Evolutionary conservation across 352 stramenopile genomes (phyloP).

Genomic region (Pythium phragmiticola): DNA sequence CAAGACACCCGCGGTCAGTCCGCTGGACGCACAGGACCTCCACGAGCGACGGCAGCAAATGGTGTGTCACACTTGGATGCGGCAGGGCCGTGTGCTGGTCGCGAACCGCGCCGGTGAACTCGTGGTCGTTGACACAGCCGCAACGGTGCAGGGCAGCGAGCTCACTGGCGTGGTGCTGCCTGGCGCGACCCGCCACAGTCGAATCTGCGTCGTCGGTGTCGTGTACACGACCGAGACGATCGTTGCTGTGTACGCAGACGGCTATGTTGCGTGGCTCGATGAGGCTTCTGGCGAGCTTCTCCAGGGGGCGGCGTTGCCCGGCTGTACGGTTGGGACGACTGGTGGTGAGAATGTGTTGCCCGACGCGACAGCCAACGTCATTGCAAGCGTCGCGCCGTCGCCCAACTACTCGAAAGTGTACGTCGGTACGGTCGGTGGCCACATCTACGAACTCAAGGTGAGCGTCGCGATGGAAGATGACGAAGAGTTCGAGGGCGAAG

Average conservation of each 20-base stretch:
- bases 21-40: constrained; percentile 30
- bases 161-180: constrained; percentile 28
- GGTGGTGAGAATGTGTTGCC: no score
- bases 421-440: constrained; percentile 49
- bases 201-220: constrained; percentile 40
- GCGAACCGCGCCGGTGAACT: constrained; percentile 58
- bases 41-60: constrained; percentile 51
- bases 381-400: constrained; percentile 44
- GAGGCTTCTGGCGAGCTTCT: constrained; percentile 45
- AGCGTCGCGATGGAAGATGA: constrained; percentile 53
- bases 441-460: constrained; percentile 67
- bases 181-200: constrained; percentile 33
- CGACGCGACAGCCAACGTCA: constrained; percentile 7
- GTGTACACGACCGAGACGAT: constrained; percentile 56
- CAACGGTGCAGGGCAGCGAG: constrained; percentile 31
- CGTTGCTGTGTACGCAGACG: constrained; percentile 51
- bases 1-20: background rate
- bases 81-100: constrained; percentile 41
- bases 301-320: constrained; percentile 34
- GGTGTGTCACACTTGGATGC: constrained; percentile 60
- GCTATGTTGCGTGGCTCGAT: constrained; percentile 47
- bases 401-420: constrained; percentile 60
- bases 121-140: constrained; percentile 41
- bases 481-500: constrained; percentile 46
- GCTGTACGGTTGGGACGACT: background rate